These are phyloP conservation scores for Harringtonia aguacate DNA, from an alignment of 2,329 filamentous ascomycete species.

Conservation along the genomic window DNA sequence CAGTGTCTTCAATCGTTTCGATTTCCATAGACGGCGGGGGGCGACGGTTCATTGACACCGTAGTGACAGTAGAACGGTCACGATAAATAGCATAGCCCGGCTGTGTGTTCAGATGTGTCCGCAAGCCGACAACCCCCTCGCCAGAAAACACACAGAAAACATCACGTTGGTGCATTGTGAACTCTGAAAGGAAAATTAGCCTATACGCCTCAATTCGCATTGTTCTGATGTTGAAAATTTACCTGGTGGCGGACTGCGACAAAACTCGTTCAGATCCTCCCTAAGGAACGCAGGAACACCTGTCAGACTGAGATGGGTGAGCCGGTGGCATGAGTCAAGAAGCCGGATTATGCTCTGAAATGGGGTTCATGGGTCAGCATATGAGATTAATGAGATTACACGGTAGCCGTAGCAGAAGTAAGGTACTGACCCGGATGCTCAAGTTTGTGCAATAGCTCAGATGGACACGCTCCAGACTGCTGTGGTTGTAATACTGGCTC, in stretches of 20 bases:
- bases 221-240: constrained; percentile 14
- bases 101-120: constrained; percentile 61
- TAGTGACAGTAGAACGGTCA: constrained; percentile 15
- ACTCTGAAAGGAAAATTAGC: constrained; percentile 45
- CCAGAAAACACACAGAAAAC: constrained; percentile 98
- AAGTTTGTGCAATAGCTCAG: constrained; percentile 88
- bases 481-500: constrained; percentile 43
- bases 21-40: constrained; percentile 12
- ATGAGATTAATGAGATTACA: background rate
- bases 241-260: constrained; percentile 72
- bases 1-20: constrained; percentile 4
- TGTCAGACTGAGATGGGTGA: constrained; percentile 90
- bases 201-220: background rate
- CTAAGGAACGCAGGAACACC: constrained; percentile 85
- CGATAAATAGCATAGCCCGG: constrained; percentile 34
- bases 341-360: constrained; percentile 69
- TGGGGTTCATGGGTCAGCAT: constrained; percentile 27
- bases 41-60: constrained; percentile 6
- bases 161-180: constrained; percentile 87
- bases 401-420: too few species aligned
- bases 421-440: constrained; percentile 60
- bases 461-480: constrained; percentile 84
- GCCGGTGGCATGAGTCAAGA: constrained; percentile 79
- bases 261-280: constrained; percentile 75
- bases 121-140: constrained; percentile 65